Conservation (phyloP, 148 eudicot genomes). For the Spergularia marina region DNA sequence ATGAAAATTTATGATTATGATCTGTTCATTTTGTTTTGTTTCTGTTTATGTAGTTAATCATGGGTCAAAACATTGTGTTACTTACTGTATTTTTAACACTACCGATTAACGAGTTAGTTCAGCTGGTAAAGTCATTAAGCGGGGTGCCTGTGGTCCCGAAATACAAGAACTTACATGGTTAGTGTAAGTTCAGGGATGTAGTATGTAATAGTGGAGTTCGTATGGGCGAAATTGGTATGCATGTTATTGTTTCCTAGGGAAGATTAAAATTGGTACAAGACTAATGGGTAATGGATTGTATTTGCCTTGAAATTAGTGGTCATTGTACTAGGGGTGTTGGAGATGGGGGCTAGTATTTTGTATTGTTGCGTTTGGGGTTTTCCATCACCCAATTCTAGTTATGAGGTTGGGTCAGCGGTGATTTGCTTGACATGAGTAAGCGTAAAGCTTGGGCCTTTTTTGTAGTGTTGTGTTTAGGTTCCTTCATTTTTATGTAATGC, state of each 20-base stretch:
- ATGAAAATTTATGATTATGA: background rate
- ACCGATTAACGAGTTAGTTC: too few species aligned
- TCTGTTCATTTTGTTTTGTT: slow-evolving; percentile 4
- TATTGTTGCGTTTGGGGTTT: slow-evolving; percentile 15
- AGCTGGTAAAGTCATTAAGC: too few species aligned
- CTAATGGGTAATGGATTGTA: slow-evolving; percentile 22
- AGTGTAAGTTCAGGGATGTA: too few species aligned
- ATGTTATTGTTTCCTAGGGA: slow-evolving; percentile 5
- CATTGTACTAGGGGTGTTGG: background rate
- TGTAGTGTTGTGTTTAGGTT: background rate
- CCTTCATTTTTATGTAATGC: background rate
- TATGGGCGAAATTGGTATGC: background rate
- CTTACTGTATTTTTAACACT: background rate
- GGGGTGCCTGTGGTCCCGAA: too few species aligned
- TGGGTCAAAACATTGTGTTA: background rate
- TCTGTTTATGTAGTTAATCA: background rate
- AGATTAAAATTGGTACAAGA: slow-evolving; percentile 3
- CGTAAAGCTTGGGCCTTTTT: slow-evolving; percentile 14
- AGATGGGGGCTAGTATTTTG: slow-evolving; percentile 12
- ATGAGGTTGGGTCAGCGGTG: slow-evolving; percentile 11
- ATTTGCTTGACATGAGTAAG: slow-evolving; percentile 19
- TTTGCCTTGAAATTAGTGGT: slow-evolving; percentile 1
- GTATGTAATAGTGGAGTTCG: background rate
- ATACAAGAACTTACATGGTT: too few species aligned
- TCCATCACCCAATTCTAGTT: slow-evolving; percentile 11